Base-by-base conservation (phyloP, 2,329 filamentous ascomycete genomes). In the Venturia asperata region DNA sequence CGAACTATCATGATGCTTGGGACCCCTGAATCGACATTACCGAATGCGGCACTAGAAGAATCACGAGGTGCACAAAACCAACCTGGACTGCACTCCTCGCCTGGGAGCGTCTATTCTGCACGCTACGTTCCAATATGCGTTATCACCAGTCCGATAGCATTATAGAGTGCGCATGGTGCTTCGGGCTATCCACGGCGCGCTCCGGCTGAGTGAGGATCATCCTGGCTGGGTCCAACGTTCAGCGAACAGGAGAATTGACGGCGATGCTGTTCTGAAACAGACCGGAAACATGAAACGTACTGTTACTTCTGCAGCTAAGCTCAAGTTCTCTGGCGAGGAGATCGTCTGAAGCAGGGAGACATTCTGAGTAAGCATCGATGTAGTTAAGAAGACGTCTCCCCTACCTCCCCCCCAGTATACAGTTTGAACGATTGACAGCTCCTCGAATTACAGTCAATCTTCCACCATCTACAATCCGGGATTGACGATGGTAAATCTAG, bases 201-300 rank as follows among this genome's bases (percentile, higher is more conserved):
- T 34, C 49, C 49, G 24, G 27, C 49, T 56, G 27, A n/a, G 30
- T 58, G 52, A 58, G 52, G 52, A 58, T 58, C 30, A 58, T 58
- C 52, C 52, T 58, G 52, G 52, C 52, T 13, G 3, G 3, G 15
- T 37, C 27, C 30, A 58, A 58, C 52, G 52, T 34, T 27, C 52
- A 58, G 52, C 52, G 52, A 58, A 58, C 27, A 58, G 52, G 52
- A 58, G 52, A 37, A 58, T 58, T 58, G 17, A 37, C 19, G 6
- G 37, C 21, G 24, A 27, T 52, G 47, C 47, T 27, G 24, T 5
- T 39, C 52, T 37, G 52, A 58, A 37, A 58, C 52, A 58, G 5
- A 55, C 10, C 30, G 17, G 27, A 15, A 37, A 19, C 17, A 30
- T 56, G 49, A 56, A 56, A 56, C 49, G 30, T 34, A 34, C 30